Evolutionary conservation across 1,284 basidiomycete genomes (phyloP).

Genomic region (Nidula niveotomentosa): DNA sequence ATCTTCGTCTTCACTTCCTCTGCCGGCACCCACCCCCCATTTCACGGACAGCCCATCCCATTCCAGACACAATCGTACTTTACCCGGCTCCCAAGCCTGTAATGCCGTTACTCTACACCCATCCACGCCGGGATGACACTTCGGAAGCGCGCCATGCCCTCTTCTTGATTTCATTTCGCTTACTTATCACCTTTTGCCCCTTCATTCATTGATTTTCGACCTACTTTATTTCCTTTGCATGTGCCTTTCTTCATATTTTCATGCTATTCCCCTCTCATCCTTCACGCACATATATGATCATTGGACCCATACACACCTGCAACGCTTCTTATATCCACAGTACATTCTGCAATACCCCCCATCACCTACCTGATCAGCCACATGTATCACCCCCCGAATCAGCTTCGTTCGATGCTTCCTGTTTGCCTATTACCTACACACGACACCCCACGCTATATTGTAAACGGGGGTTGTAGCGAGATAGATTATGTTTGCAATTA

Average conservation of each 20-base stretch:
- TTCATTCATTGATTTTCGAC: not conserved
- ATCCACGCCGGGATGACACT: not conserved
- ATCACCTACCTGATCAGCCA: not conserved
- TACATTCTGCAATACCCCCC: not conserved
- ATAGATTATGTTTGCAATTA: not conserved
- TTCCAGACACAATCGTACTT: not conserved
- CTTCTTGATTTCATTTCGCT: not conserved
- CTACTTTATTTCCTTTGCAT: not conserved
- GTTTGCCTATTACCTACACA: not conserved
- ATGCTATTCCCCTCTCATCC: not conserved
- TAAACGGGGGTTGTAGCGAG: not conserved
- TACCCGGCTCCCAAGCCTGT: not conserved
- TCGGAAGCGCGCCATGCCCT: not conserved
- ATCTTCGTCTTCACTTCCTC: not conserved
- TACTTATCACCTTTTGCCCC: not conserved
- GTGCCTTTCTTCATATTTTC: not conserved
- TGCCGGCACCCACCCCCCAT: not conserved
- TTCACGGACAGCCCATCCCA: not conserved
- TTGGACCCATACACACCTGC: not conserved
- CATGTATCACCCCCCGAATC: not conserved
- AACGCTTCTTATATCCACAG: not conserved
- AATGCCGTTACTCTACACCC: not conserved
- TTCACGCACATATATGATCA: not conserved
- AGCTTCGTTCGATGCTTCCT: not conserved
- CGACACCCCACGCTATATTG: not conserved